Conservation (phyloP, 139 green algal genomes). For the Ulvella scutata region DNA sequence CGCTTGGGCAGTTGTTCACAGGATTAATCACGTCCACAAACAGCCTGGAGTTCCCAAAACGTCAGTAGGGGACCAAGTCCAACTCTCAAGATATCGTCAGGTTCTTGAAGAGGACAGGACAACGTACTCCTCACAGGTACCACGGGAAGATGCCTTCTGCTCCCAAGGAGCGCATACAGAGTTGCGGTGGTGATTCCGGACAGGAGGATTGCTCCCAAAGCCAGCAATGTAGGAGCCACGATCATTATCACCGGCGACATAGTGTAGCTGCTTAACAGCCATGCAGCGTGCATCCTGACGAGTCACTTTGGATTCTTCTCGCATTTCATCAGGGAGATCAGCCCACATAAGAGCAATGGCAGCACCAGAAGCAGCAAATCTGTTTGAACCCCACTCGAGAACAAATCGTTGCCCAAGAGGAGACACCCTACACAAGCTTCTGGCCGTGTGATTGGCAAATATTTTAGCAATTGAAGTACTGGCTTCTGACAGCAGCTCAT, state of each 20-base stretch:
- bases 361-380: neutral
- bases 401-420: neutral
- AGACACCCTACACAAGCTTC: slow-evolving; percentile 1
- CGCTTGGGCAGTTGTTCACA: neutral
- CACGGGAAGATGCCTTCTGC: no score
- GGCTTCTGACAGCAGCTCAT: no score
- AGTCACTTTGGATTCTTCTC: neutral
- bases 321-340: neutral
- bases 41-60: neutral
- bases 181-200: neutral
- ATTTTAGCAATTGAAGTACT: no score
- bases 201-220: neutral
- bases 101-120: no score
- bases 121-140: no score
- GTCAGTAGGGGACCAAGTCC: no score
- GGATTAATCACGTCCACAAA: neutral
- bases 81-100: no score
- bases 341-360: neutral
- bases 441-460: no score
- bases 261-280: neutral
- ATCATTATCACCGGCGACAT: neutral
- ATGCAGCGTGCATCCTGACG: neutral
- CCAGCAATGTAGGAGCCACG: neutral
- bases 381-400: neutral
- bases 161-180: neutral